A percentile compares a stretch with the other conserved stretches of the same genome.
Conservation (phyloP, 192 early-diverging fungal genomes). For the Linnemannia schmuckeri region DNA sequence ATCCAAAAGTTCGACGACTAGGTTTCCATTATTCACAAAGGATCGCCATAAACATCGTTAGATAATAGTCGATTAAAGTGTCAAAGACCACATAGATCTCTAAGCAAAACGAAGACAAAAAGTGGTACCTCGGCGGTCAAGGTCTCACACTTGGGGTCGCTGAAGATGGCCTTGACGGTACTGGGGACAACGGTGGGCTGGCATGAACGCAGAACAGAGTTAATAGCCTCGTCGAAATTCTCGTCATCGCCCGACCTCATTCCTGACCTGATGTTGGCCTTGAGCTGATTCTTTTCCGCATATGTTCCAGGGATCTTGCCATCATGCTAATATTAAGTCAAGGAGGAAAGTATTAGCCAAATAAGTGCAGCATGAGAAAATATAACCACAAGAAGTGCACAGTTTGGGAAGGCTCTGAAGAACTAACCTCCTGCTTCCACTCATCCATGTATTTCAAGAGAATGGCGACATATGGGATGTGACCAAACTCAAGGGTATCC, state of each 20-base stretch:
- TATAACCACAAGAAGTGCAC: background rate
- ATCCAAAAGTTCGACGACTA: constrained; percentile 89
- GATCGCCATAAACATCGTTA: background rate
- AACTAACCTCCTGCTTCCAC: constrained; percentile 76
- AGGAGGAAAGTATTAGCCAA: background rate
- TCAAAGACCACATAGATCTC: background rate
- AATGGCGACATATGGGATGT: constrained; percentile 90
- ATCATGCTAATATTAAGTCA: constrained; percentile 59
- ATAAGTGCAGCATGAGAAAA: background rate
- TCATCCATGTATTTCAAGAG: constrained; percentile 80
- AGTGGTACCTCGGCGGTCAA: constrained; percentile 65
- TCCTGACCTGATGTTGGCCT: constrained; percentile 68
- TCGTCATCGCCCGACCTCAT: constrained; percentile 79
- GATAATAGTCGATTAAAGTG: background rate
- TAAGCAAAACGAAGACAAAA: background rate
- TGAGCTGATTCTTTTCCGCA: constrained; percentile 76
- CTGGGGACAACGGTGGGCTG: constrained; percentile 65
- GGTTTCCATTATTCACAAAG: background rate
- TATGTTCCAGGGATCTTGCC: constrained; percentile 70
- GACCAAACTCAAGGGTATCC: constrained; percentile 78
- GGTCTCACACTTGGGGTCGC: constrained; percentile 63
- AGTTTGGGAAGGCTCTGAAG: too few relatives aligned
- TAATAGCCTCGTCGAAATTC: constrained; percentile 91
- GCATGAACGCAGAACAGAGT: constrained; percentile 74
- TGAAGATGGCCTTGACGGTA: constrained; percentile 65